A percentile compares a stretch with the other conserved stretches of the same genome.
These are phyloP conservation scores for Cutaneotrichosporon cutaneum DNA, from an alignment of 1,284 basidiomycete genomes.

Conservation along the genomic window DNA sequence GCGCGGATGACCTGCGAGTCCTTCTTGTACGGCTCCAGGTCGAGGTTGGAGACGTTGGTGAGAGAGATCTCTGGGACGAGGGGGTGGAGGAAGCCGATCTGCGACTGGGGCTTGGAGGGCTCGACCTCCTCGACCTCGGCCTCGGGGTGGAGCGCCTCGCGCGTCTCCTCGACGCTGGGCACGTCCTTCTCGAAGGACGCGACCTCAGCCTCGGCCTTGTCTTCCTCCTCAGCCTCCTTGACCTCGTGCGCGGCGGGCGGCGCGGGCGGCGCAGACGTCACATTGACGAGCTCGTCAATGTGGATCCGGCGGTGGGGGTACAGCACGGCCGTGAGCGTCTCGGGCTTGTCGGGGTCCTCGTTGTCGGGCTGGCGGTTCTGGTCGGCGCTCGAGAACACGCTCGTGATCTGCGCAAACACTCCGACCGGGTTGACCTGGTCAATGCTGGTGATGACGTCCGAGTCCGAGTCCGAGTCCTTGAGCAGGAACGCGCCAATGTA, in stretches of 20 bases:
- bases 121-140: constrained; percentile 30
- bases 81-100: constrained; percentile 73
- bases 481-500: constrained; percentile 97
- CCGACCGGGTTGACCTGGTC: constrained; percentile 90
- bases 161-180: constrained; percentile 58
- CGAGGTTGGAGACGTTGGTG: constrained; percentile 83
- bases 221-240: background rate
- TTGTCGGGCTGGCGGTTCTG: constrained; percentile 51
- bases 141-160: constrained; percentile 48
- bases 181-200: constrained; percentile 60
- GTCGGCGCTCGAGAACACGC: constrained; percentile 71
- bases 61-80: constrained; percentile 77
- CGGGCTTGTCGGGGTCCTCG: constrained; percentile 60
- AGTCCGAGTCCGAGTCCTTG: constrained; percentile 90
- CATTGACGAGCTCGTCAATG: constrained; percentile 72
- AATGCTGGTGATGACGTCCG: constrained; percentile 85
- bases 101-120: constrained; percentile 22
- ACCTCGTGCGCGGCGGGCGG: background rate
- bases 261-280: constrained; percentile 25
- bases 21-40: constrained; percentile 80
- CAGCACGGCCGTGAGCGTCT: constrained; percentile 88
- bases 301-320: constrained; percentile 92
- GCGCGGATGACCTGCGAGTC: constrained; percentile 92
- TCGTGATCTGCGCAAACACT: constrained; percentile 97
- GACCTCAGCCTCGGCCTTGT: constrained; percentile 51